A percentile compares a stretch with the other conserved stretches of the same genome.
phyloP scores from a whole-genome alignment of 768 basidiomycete genomes.

The Psilocybe sp. region DNA sequence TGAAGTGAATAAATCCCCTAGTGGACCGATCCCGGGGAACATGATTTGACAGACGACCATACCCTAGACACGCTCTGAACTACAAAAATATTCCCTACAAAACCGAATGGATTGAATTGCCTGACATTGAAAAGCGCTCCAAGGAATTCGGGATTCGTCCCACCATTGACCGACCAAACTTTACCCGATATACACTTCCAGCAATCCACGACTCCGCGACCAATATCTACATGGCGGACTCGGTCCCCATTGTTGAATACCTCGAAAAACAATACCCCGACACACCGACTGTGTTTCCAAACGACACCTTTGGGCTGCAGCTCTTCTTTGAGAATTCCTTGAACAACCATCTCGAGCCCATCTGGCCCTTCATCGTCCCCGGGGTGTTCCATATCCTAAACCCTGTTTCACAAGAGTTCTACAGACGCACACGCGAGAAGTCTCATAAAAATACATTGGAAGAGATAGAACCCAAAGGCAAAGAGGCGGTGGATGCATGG shows the following conservation, averaged over 20 bases:
- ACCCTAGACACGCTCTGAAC: conserved; percentile 28
- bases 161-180: conserved; percentile 5
- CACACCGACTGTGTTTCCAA: conserved; percentile 34
- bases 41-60: too few relatives aligned
- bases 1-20: too few relatives aligned
- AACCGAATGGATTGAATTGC: conserved; percentile 49
- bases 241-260: conserved; percentile 44
- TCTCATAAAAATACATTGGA: conserved; percentile 17
- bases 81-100: conserved; percentile 36
- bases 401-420: conserved; percentile 14
- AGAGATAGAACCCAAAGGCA: conserved; percentile 19
- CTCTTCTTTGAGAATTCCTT: conserved; percentile 10
- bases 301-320: conserved; percentile 11
- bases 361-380: conserved; percentile 10
- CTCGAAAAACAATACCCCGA: conserved; percentile 49
- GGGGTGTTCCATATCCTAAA: conserved; percentile 8
- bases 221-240: conserved; percentile 37
- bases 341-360: background rate
- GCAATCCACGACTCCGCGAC: conserved; percentile 47
- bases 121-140: conserved; percentile 38
- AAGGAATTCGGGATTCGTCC: conserved; percentile 32
- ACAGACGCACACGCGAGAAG: conserved; percentile 14
- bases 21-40: too few relatives aligned
- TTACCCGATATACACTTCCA: conserved; percentile 42
- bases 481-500: conserved; percentile 19